phyloP scores from a whole-genome alignment of 2,329 filamentous ascomycete genomes.

The Neospermospora avenae region DNA sequence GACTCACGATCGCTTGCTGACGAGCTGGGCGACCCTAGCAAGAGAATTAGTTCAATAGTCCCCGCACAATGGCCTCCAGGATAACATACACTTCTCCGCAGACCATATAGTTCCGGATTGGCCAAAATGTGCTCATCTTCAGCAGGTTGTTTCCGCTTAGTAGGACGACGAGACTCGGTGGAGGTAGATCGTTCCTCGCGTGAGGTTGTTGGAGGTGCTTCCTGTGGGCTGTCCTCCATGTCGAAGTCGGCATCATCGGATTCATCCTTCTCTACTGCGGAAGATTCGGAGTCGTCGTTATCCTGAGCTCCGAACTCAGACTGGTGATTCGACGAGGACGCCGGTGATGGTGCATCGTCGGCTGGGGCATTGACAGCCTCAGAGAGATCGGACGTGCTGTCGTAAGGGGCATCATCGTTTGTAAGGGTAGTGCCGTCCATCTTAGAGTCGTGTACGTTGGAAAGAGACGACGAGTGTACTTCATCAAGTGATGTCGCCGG shows the following conservation, averaged over 20 bases:
- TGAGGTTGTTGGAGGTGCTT: conserved; percentile 44
- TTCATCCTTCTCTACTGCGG: conserved; percentile 43
- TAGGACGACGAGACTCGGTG: conserved; percentile 62
- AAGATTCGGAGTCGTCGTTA: conserved; percentile 32
- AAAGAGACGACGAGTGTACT: conserved; percentile 59
- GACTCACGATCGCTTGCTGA: conserved; percentile 48
- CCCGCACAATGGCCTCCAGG: conserved; percentile 34
- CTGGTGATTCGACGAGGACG: conserved; percentile 41
- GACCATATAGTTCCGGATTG: conserved; percentile 91
- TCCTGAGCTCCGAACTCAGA: conserved; percentile 34
- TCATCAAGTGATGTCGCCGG: conserved; percentile 60
- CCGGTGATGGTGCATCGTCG: conserved; percentile 47
- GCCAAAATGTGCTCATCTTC: conserved; percentile 81
- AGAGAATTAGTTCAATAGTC: conserved; percentile 22
- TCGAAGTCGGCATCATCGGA: conserved; percentile 75
- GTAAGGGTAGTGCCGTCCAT: conserved; percentile 43
- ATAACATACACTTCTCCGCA: conserved; percentile 79
- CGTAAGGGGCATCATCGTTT: conserved; percentile 44
- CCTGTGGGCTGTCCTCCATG: conserved; percentile 57
- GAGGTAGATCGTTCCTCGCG: conserved; percentile 62
- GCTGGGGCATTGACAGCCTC: conserved; percentile 58
- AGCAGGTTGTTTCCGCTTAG: conserved; percentile 68
- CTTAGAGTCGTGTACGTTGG: conserved; percentile 64
- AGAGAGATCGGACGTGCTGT: conserved; percentile 74
- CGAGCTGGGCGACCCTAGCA: conserved; percentile 53